Percentiles rank a stretch among this genome's conserved stretches.
phyloP scores from a whole-genome alignment of 306 rosid genomes.

The Echinosophora koreensis region DNA sequence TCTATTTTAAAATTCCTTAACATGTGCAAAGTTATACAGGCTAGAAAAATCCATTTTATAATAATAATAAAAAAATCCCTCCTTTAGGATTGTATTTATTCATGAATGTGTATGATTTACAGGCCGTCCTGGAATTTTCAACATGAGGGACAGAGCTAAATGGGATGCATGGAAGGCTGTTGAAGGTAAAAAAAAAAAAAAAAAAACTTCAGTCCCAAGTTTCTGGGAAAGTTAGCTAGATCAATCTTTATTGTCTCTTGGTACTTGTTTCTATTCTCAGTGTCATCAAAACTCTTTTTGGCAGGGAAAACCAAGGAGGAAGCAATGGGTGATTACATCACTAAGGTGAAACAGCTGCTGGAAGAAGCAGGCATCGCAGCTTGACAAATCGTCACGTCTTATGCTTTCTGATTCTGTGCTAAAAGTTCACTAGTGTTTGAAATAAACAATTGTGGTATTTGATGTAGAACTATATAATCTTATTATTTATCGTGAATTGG shows the following conservation, averaged over 20 bases:
- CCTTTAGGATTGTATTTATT: constrained; percentile 21
- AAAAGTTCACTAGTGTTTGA: constrained; percentile 31
- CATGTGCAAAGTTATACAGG: too few species aligned
- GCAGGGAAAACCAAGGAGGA: constrained; percentile 91
- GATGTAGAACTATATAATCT: constrained; percentile 43
- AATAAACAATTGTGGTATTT: constrained; percentile 51
- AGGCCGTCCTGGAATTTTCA: constrained; percentile 95
- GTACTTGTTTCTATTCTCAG: not conserved
- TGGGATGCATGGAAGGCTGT: constrained; percentile 99
- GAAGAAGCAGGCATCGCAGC: constrained; percentile 70
- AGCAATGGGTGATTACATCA: constrained; percentile 86
- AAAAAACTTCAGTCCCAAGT: not conserved
- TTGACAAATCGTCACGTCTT: constrained; percentile 47
- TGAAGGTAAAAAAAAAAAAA: constrained; percentile 67
- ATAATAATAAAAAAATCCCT: too few species aligned
- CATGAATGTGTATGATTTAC: constrained; percentile 49
- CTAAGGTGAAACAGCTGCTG: constrained; percentile 92
- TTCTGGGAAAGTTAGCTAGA: not conserved
- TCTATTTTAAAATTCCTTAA: too few species aligned
- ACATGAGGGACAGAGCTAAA: constrained; percentile 84
- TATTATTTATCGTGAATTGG: constrained; percentile 39
- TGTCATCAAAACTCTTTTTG: not conserved
- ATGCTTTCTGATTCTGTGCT: constrained; percentile 44
- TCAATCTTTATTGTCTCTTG: constrained; percentile 1
- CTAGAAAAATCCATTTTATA: too few species aligned